phyloP scores from a whole-genome alignment of 108 stramenopile species.

The Parietichytrium sp. region DNA sequence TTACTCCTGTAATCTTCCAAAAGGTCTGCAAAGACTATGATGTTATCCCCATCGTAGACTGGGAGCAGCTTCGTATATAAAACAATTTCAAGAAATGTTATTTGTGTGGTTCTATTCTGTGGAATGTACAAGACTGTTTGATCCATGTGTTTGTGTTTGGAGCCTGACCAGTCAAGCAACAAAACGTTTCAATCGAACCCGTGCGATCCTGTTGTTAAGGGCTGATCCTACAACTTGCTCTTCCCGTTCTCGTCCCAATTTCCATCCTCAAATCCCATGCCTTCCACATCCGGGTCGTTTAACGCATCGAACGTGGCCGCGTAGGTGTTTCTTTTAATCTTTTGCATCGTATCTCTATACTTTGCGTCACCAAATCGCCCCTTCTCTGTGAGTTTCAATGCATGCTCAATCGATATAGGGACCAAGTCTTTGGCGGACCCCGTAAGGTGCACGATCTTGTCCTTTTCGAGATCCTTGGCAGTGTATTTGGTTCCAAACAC shows the following conservation, averaged over 20 bases:
- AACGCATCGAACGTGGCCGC: background rate
- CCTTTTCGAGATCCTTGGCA: background rate
- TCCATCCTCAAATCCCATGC: conserved; percentile 12
- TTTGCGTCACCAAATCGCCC: background rate
- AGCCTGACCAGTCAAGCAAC: too few species aligned
- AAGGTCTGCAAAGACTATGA: background rate
- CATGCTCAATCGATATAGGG: background rate
- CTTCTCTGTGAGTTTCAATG: background rate
- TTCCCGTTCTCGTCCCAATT: conserved; percentile 31
- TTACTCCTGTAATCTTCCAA: conserved; percentile 1
- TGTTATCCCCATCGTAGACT: background rate
- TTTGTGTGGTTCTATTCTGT: too few species aligned
- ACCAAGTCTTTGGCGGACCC: background rate
- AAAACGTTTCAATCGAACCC: too few species aligned
- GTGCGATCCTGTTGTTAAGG: too few species aligned
- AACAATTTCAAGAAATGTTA: too few species aligned
- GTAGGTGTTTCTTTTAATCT: background rate
- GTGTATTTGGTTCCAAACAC: background rate
- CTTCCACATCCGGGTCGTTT: background rate
- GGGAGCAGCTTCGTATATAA: too few species aligned
- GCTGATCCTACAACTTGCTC: conserved; percentile 1
- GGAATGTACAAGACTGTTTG: too few species aligned
- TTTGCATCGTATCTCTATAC: conserved; percentile 5
- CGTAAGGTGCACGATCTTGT: background rate
- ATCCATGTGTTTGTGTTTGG: too few species aligned